Conservation (phyloP, 208 protist species). For the Leishmania mexicana region DNA sequence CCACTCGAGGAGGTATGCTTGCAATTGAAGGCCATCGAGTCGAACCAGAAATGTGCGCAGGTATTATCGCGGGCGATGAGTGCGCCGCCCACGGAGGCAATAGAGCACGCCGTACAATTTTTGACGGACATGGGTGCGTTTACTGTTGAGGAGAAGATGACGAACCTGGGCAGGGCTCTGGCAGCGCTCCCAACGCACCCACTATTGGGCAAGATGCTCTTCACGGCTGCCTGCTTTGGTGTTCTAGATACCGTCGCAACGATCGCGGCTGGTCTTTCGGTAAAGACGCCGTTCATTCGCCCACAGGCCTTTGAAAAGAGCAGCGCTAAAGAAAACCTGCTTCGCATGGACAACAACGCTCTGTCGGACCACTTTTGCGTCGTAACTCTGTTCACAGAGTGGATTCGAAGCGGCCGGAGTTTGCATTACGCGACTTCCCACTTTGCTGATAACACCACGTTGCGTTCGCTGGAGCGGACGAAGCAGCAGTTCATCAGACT, state of each 20-base stretch:
- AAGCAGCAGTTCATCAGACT: constrained; percentile 76
- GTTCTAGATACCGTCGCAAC: constrained; percentile 88
- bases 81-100: constrained; percentile 57
- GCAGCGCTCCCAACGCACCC: constrained; percentile 86
- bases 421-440: constrained; percentile 61
- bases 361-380: constrained; percentile 84
- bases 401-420: constrained; percentile 65
- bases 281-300: constrained; percentile 83
- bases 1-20: constrained; percentile 91
- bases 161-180: constrained; percentile 80
- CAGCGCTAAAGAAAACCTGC: constrained; percentile 37
- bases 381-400: constrained; percentile 68
- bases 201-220: constrained; percentile 92
- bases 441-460: constrained; percentile 73
- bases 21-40: constrained; percentile 82
- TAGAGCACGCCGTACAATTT: constrained; percentile 73
- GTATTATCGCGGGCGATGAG: constrained; percentile 83
- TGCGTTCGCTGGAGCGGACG: constrained; percentile 83
- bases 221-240: constrained; percentile 84
- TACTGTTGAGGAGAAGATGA: constrained; percentile 74
- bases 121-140: constrained; percentile 88
- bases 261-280: constrained; percentile 84
- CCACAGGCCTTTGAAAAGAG: constrained; percentile 61
- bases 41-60: constrained; percentile 72
- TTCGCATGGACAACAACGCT: constrained; percentile 55